Evolutionary conservation across 257 asterid genomes (phyloP).

Genomic region (Euphrasia confusa): DNA sequence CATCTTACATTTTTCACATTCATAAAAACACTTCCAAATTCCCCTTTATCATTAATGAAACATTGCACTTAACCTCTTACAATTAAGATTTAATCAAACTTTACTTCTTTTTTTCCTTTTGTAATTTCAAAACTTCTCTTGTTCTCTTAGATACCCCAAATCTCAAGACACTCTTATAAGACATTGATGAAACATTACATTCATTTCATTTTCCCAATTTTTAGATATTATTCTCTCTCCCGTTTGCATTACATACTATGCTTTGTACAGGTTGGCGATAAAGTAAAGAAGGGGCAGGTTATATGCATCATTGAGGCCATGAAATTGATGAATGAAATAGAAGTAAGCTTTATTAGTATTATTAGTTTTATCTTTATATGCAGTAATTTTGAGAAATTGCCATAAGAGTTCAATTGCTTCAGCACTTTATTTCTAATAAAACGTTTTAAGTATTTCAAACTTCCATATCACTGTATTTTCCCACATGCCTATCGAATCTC

Average conservation of each 20-base stretch:
- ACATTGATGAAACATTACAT: slow-evolving; percentile 12
- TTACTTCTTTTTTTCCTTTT: no score
- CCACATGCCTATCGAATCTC: neutral
- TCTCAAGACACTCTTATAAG: neutral
- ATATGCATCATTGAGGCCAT: slow-evolving; percentile 88
- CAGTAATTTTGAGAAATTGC: slow-evolving; percentile 18
- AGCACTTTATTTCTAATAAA: slow-evolving; percentile 6
- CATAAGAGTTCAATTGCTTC: slow-evolving; percentile 19
- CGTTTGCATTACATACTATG: slow-evolving; percentile 13
- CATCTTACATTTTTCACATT: no score
- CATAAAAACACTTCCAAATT: no score
- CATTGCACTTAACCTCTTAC: no score
- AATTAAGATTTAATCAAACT: no score
- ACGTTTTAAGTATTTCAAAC: neutral
- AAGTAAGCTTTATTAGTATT: slow-evolving; percentile 42
- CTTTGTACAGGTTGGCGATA: slow-evolving; percentile 69
- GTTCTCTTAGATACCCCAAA: no score
- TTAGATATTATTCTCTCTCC: slow-evolving; percentile 2
- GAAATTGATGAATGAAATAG: slow-evolving; percentile 96
- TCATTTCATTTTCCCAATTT: slow-evolving; percentile 17
- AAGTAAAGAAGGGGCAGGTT: slow-evolving; percentile 87
- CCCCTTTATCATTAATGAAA: no score
- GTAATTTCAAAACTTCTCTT: no score
- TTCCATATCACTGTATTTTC: neutral
- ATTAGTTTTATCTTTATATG: neutral